Base-by-base conservation (phyloP, 345 rosid genomes). In the Rubroshorea leprosula region DNA sequence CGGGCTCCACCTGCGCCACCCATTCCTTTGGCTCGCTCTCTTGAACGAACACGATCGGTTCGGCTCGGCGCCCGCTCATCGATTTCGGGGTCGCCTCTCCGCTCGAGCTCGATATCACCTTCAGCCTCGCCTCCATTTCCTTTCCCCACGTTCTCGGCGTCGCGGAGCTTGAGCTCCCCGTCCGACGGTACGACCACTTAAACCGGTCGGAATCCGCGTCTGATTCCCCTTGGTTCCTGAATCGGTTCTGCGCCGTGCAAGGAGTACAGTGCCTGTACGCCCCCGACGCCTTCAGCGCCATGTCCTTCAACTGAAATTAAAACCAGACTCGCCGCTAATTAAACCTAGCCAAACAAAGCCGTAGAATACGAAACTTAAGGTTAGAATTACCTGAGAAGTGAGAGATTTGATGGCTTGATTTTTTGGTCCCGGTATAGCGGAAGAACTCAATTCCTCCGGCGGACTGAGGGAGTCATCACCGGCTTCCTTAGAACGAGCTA, bases 1-100 rank as follows among this genome's bases (percentile, higher is more conserved):
- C 97, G 1, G 97, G 97, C 79, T 93, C 99, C 23, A 93, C 96
- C 64, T 89, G 99, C n/a, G n/a, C n/a, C n/a, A n/a, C n/a, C n/a
- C n/a, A n/a, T n/a, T n/a, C n/a, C n/a, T n/a, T n/a, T n/a, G n/a
- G n/a, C n/a, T n/a, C n/a, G n/a, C n/a, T n/a, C n/a, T n/a, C n/a
- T n/a, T 23, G 99, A 95, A 85, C 87, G 14, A 89, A 74, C 66
- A 83, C 70, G 66, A 86, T 76, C 31, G 31, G 31, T 57, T 85
- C 82, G 52, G 71, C 73, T 49, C 86, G 79, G 45, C 88, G 78
- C 19, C 96, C 81, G 58, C 87, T 78, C 76, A 63, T 64, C 55
- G 83, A 70, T 61, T 82, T 73, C 31, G 94, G 94, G 23, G 90
- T 80, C 56, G 83, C 89, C 57, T 89, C 98, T 23, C 89, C 96